phyloP scores from a whole-genome alignment of 2,329 filamentous ascomycete species.

The Fusarium mundagurra region DNA sequence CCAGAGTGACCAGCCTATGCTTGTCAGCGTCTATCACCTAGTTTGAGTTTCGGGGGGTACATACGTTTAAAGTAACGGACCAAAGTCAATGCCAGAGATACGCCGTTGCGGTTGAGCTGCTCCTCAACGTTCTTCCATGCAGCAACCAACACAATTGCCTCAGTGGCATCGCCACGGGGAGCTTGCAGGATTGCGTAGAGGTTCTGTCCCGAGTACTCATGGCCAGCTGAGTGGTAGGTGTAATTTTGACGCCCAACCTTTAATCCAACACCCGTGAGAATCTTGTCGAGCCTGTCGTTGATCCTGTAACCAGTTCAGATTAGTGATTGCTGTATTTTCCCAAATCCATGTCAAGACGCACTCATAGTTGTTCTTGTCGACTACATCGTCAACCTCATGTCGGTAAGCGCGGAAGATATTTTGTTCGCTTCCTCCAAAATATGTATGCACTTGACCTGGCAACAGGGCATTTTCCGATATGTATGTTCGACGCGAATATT shows the following conservation, averaged over 20 bases:
- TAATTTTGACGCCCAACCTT: constrained; percentile 92
- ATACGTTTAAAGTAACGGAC: constrained; percentile 91
- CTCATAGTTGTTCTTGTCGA: constrained; percentile 63
- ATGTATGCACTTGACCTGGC: constrained; percentile 96
- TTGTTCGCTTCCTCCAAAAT: constrained; percentile 96
- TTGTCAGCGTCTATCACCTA: constrained; percentile 25
- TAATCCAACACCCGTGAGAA: constrained; percentile 81
- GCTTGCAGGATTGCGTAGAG: constrained; percentile 93
- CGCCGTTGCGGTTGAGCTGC: constrained; percentile 84
- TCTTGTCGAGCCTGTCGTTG: constrained; percentile 77
- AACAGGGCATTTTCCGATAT: constrained; percentile 97
- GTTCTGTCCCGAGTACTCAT: constrained; percentile 82
- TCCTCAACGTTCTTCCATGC: constrained; percentile 86
- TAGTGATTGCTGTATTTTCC: neutral
- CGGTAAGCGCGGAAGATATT: constrained; percentile 92
- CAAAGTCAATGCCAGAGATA: constrained; percentile 85
- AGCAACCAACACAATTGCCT: constrained; percentile 92
- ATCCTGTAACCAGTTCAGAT: constrained; percentile 52
- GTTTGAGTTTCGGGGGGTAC: constrained; percentile 26
- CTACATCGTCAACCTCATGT: constrained; percentile 78
- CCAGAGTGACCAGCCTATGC: constrained; percentile 91
- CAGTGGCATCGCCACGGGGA: constrained; percentile 93
- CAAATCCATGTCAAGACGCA: constrained; percentile 45
- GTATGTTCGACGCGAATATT: constrained; percentile 92
- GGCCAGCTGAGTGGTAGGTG: constrained; percentile 81